phyloP scores from a whole-genome alignment of 805 yeast species.

The Brettanomyces naardenensis region DNA sequence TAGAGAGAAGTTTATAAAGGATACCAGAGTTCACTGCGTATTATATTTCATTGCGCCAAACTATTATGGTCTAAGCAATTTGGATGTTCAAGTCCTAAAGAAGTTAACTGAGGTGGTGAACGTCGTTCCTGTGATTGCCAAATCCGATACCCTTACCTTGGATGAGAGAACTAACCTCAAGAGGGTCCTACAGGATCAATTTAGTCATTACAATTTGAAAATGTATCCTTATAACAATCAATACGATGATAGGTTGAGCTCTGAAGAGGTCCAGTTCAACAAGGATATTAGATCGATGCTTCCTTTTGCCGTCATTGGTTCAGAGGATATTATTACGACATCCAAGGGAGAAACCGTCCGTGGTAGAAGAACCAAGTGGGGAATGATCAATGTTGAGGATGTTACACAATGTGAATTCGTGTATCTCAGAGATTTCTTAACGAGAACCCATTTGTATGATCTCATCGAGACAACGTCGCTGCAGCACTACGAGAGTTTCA shows the following conservation, averaged over 20 bases:
- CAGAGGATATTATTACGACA: slow-evolving; percentile 62
- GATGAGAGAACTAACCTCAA: slow-evolving; percentile 79
- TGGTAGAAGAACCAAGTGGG: slow-evolving; percentile 93
- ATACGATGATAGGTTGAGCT: slow-evolving; percentile 35
- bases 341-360: slow-evolving; percentile 74
- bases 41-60: slow-evolving; percentile 88
- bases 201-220: slow-evolving; percentile 60
- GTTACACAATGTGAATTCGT: slow-evolving; percentile 94
- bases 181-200: slow-evolving; percentile 68
- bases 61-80: slow-evolving; percentile 72
- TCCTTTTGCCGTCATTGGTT: slow-evolving; percentile 94
- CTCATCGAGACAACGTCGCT: slow-evolving; percentile 86
- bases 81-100: slow-evolving; percentile 77
- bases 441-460: slow-evolving; percentile 93
- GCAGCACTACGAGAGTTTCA: slow-evolving; percentile 85
- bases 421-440: slow-evolving; percentile 85
- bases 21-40: slow-evolving; percentile 90
- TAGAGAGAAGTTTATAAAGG: slow-evolving; percentile 74
- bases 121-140: slow-evolving; percentile 93
- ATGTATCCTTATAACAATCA: slow-evolving; percentile 72
- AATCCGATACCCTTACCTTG: slow-evolving; percentile 81
- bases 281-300: slow-evolving; percentile 66
- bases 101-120: slow-evolving; percentile 85
- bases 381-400: slow-evolving; percentile 87
- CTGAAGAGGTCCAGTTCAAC: slow-evolving; percentile 67